Evolutionary conservation across 1,284 basidiomycete genomes (phyloP), one percentile per base, ranked within the genome.

Genomic region (Prillingera fragicola): DNA sequence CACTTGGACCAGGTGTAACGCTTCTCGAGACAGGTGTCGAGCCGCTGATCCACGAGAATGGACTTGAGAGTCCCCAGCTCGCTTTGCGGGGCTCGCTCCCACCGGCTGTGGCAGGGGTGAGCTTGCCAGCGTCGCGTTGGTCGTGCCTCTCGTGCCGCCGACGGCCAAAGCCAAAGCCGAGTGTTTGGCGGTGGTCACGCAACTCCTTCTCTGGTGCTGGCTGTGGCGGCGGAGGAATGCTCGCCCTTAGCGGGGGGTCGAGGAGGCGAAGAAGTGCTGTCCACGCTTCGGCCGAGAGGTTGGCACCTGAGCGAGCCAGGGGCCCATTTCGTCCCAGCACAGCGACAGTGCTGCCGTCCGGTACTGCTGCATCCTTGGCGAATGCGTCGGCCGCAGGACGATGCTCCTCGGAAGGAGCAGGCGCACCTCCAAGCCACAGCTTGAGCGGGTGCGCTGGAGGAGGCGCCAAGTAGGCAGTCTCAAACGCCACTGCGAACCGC

Each of bases 401-500:
- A n/a, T n/a, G n/a, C n/a, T n/a, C n/a, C 2, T 23, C 5, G 22
- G 8, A 13, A n/a, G 27, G 12, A 10, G n/a, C n/a, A n/a, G n/a
- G 53, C 33, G 33, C 55, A 0, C 59, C 60, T 3, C 50, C 54
- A 3, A 67, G 33, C 60, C 58, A 66, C 5, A 46, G 24, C 6
- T 53, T 32, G 3, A 46, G 33, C 1, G 27, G n/a, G 1, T 50
- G 22, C 1, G 55, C 27, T 2, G 53, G 47, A 8, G 52, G 35
- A 0, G 54, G 38, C 8, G 39, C 28, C 25, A 67, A 22, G 42
- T 55, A 50, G 18, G 47, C 39, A 10, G 54, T 41, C 48, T 69
- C 60, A 44, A 59, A 63, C 8, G 46, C 21, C 31, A 64, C 55
- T 3, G 67, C 58, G 46, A 67, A 69, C 19, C 58, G 56, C 5